Evolutionary conservation across 1,284 basidiomycete genomes (phyloP).

Genomic region (Ustilago vetiveriae): DNA sequence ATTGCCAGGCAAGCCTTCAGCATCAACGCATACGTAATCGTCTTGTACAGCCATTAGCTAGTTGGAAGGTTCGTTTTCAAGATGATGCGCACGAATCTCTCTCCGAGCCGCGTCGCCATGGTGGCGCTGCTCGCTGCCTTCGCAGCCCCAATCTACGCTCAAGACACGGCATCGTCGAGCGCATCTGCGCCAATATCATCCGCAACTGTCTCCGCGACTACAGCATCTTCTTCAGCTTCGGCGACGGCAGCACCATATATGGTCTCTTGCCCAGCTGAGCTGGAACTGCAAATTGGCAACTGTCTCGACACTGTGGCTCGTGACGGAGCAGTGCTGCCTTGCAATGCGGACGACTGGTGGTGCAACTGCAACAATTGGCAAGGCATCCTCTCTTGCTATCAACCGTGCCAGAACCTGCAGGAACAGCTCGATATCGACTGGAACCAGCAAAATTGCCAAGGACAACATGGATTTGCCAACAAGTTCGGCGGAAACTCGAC

Average conservation of each 20-base stretch:
- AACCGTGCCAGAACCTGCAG: slow-evolving; percentile 24
- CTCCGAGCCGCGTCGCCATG: slow-evolving; percentile 2
- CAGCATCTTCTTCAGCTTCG: slow-evolving; percentile 4
- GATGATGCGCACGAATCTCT: slow-evolving; percentile 12
- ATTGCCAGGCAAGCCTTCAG: too few species aligned
- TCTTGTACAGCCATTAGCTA: too few species aligned
- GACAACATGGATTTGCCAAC: slow-evolving; percentile 24
- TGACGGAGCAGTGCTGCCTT: slow-evolving; percentile 25
- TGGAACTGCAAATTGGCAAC: slow-evolving; percentile 21
- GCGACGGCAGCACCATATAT: slow-evolving; percentile 16
- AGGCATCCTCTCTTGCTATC: slow-evolving; percentile 22
- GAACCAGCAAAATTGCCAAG: slow-evolving; percentile 30
- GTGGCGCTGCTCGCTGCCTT: slow-evolving; percentile 3
- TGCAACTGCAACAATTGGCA: slow-evolving; percentile 36
- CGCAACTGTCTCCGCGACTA: slow-evolving; percentile 6
- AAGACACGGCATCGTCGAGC: slow-evolving; percentile 7
- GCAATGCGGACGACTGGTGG: slow-evolving; percentile 33
- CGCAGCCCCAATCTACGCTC: slow-evolving; percentile 1
- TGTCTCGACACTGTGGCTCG: slow-evolving; percentile 26
- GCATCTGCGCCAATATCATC: background rate
- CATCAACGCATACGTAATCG: too few species aligned
- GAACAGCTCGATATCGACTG: slow-evolving; percentile 23
- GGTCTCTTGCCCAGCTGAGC: slow-evolving; percentile 13
- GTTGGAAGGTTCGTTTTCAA: background rate
- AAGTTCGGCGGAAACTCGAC: slow-evolving; percentile 16